Evolutionary conservation across 2,329 filamentous ascomycete species (phyloP).

Genomic region (Stagonosporopsis vannaccii): DNA sequence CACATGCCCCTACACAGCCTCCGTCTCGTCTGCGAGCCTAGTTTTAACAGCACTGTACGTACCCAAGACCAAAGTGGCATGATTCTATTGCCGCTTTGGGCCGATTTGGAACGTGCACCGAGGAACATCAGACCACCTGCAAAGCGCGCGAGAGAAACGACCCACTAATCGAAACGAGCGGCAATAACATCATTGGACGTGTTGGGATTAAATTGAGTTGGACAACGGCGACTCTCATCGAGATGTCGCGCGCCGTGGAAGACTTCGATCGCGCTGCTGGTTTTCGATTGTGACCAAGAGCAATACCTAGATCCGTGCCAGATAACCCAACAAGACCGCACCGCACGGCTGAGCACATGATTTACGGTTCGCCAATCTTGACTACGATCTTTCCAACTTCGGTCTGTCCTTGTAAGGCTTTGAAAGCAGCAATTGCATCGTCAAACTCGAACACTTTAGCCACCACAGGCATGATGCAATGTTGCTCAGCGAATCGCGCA

Average conservation of each 20-base stretch:
- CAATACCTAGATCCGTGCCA: background rate
- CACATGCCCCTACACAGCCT: conserved; percentile 11
- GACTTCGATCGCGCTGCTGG: background rate
- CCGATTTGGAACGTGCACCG: conserved; percentile 25
- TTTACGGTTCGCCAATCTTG: background rate
- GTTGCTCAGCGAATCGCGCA: conserved; percentile 25
- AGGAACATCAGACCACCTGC: conserved; percentile 27
- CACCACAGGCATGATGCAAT: conserved; percentile 31
- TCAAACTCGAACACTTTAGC: conserved; percentile 28
- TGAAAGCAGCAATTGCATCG: conserved; percentile 26
- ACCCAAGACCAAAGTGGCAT: conserved; percentile 28
- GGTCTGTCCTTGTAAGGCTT: conserved; percentile 24
- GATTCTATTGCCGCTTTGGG: conserved; percentile 26
- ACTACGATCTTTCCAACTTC: conserved; percentile 34
- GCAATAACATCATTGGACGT: conserved; percentile 13
- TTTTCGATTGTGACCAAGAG: background rate
- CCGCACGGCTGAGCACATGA: background rate
- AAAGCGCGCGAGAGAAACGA: background rate
- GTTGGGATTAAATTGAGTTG: background rate
- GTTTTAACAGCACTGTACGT: background rate
- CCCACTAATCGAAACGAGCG: conserved; percentile 26
- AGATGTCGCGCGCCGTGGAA: background rate
- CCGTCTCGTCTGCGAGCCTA: background rate
- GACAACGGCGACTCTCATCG: background rate
- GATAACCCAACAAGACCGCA: background rate